Evolutionary conservation across 2,329 filamentous ascomycete genomes (phyloP).

Genomic region (Hysterium pulicare): DNA sequence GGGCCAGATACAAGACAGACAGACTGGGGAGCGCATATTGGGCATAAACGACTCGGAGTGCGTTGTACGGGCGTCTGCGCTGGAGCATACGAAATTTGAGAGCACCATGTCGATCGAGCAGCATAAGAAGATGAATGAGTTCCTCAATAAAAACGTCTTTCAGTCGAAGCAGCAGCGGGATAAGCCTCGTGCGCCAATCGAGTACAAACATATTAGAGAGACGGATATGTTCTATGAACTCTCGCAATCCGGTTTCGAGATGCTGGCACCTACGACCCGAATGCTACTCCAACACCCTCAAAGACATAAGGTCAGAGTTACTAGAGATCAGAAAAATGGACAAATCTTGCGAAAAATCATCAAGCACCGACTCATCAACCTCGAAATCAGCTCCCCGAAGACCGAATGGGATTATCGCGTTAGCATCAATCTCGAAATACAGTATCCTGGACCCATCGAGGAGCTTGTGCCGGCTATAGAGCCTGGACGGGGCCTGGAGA

Average conservation of each 20-base stretch:
- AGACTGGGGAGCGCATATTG: constrained; percentile 64
- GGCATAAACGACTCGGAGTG: constrained; percentile 64
- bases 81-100: constrained; percentile 55
- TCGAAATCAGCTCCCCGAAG: constrained; percentile 80
- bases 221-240: constrained; percentile 71
- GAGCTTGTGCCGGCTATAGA: constrained; percentile 46
- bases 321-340: constrained; percentile 68
- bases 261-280: constrained; percentile 50
- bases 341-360: constrained; percentile 78
- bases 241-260: constrained; percentile 49
- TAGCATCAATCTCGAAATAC: constrained; percentile 92
- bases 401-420: constrained; percentile 85
- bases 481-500: constrained; percentile 35
- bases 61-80: constrained; percentile 19
- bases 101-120: constrained; percentile 94
- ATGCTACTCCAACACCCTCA: constrained; percentile 50
- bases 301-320: constrained; percentile 50
- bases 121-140: constrained; percentile 80
- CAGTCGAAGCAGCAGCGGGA: constrained; percentile 44
- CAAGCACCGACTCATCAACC: constrained; percentile 81
- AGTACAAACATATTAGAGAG: constrained; percentile 80
- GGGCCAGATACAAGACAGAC: constrained; percentile 70
- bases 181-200: constrained; percentile 58
- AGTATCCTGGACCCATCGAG: constrained; percentile 64
- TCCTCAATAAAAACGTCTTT: constrained; percentile 68